Evolutionary conservation across 2,329 filamentous ascomycete genomes (phyloP).

Genomic region (Colletotrichum sp.): DNA sequence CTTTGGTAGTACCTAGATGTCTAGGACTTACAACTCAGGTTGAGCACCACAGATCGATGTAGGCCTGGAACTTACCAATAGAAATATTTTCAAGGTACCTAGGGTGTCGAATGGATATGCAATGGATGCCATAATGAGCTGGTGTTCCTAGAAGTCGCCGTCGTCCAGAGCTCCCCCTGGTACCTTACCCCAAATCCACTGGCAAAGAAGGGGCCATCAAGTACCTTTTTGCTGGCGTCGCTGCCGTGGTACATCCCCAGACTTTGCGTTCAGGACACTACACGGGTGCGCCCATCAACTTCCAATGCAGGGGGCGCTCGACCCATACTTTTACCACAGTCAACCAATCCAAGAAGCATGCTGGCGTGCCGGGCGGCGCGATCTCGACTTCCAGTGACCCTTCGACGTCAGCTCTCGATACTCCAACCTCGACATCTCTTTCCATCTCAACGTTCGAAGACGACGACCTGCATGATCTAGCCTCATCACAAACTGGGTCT

Average conservation of each 20-base stretch:
- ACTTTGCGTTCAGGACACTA: not conserved
- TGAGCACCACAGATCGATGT: not conserved
- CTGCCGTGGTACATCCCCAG: not conserved
- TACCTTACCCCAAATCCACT: not conserved
- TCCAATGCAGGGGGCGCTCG: not conserved
- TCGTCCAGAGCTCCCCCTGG: not conserved
- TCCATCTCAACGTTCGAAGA: conserved; percentile 5
- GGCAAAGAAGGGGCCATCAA: not conserved
- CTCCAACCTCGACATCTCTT: not conserved
- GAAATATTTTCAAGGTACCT: not conserved
- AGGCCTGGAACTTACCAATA: not conserved
- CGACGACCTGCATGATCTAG: not conserved
- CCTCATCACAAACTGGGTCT: not conserved
- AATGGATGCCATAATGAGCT: not conserved
- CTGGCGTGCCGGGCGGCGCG: conserved; percentile 13
- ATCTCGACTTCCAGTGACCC: conserved; percentile 7
- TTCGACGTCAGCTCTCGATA: not conserved
- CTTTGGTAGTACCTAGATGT: not conserved
- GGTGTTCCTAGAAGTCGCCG: not conserved
- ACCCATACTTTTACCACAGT: conserved; percentile 8
- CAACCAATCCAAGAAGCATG: conserved; percentile 18
- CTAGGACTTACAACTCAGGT: not conserved
- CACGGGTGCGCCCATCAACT: not conserved
- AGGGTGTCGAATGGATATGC: not conserved
- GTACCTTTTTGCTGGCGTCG: not conserved